phyloP scores from a whole-genome alignment of 371 early-diverging fungal species.

The Mortierella sp. region DNA sequence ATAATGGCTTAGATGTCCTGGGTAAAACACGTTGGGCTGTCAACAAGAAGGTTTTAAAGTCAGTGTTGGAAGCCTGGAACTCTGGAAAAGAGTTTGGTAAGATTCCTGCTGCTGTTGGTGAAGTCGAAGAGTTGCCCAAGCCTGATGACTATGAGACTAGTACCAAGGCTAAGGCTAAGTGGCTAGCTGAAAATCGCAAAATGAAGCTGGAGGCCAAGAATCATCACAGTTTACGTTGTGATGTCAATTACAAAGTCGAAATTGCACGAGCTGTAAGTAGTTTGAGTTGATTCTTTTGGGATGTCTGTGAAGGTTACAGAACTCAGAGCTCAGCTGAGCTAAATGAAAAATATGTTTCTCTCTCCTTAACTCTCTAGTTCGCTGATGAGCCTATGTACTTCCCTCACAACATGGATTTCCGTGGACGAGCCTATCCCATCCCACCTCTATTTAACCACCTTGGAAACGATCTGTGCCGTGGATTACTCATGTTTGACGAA shows the following conservation, averaged over 20 bases:
- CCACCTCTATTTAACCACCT: conserved; percentile 96
- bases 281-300: neutral
- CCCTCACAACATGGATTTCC: conserved; percentile 98
- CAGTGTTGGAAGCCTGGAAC: conserved; percentile 92
- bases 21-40: conserved; percentile 93
- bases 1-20: conserved; percentile 89
- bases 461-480: conserved; percentile 96
- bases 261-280: conserved; percentile 89
- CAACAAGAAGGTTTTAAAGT: conserved; percentile 85
- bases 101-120: conserved; percentile 75
- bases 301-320: neutral
- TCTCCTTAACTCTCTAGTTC: conserved; percentile 64
- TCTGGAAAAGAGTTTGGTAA: conserved; percentile 80
- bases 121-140: conserved; percentile 66
- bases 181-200: conserved; percentile 63
- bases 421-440: conserved; percentile 98
- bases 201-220: conserved; percentile 73
- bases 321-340: neutral
- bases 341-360: neutral
- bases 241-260: conserved; percentile 96
- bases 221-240: conserved; percentile 90
- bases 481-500: conserved; percentile 87
- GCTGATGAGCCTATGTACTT: conserved; percentile 92
- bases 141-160: conserved; percentile 81
- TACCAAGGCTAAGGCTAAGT: conserved; percentile 68